Base-by-base conservation (phyloP, 371 early-diverging fungal species). In the Enterocytospora artemiae region DNA sequence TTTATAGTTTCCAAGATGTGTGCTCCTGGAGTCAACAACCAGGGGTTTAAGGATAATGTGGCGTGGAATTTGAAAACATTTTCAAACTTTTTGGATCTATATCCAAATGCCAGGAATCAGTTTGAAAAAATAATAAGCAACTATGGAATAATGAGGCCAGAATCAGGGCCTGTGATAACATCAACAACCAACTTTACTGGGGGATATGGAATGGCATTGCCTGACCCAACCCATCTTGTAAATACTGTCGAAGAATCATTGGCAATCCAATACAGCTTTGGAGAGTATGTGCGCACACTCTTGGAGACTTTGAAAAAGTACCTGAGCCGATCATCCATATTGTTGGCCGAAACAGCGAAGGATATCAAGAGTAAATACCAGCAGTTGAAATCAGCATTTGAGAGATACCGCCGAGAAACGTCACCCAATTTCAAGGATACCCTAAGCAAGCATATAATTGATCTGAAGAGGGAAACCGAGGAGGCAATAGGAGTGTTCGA, bases 271-370 rank as follows among this genome's bases (percentile, higher is more conserved):
- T 28, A 22, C 2, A 22, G 12, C 12, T 12, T 55, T 4, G 39
- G 39, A 24, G 24, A 33, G 7, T 18, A 55, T 45, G 25, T 69
- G 7, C 32, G 65, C 7, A 53, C 36, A 22, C 52, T 55, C 3
- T 53, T 73, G 50, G 70, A 73, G 9, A 62, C 36, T 32, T 22
- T 65, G 24, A 69, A 66, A 54, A 52, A 64, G 20, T 37, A 59
- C 34, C 60, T 73, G 3, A 50, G 55, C 5, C 24, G 74, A 57
- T 65, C 56, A n/a, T 59, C 71, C 22, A 53, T 50, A 24, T 61
- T 69, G 44, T 37, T 66, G 3, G 32, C 39, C 3, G 74, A 73
- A 27, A 33, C 50, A 39, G 45, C 51, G 9, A 44, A 57, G 31
- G 63, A 61, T 18, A 41, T 73, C 18, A 59, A 54, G 30, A 37